Conservation (phyloP, 2,329 filamentous ascomycete genomes). For the Trichoderma hamatum region DNA sequence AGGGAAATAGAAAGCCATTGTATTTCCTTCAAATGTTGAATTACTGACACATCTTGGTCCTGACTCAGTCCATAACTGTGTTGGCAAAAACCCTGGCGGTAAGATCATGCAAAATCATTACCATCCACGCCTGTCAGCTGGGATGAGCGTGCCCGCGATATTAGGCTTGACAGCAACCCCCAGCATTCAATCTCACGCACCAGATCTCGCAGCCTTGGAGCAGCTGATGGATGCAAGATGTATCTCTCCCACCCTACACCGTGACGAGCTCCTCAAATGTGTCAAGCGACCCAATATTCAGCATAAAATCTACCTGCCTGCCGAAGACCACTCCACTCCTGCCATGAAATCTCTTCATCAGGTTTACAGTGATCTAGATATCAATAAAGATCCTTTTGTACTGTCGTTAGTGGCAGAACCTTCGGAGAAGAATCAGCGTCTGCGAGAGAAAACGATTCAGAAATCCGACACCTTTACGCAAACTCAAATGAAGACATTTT, state of each 20-base stretch:
- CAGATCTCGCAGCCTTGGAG: conserved; percentile 66
- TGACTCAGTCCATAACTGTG: conserved; percentile 72
- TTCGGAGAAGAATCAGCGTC: conserved; percentile 45
- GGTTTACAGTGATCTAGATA: conserved; percentile 52
- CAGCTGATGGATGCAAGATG: conserved; percentile 69
- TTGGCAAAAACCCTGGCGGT: conserved; percentile 63
- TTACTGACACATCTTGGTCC: conserved; percentile 17
- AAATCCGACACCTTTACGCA: conserved; percentile 55
- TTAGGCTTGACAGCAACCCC: conserved; percentile 83
- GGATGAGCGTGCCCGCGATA: conserved; percentile 61
- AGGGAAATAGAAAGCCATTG: background rate
- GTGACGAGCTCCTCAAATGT: conserved; percentile 68
- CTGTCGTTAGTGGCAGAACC: conserved; percentile 48
- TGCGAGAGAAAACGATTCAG: conserved; percentile 45
- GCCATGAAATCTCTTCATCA: conserved; percentile 50
- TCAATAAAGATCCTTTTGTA: conserved; percentile 64
- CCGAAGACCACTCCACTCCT: conserved; percentile 32
- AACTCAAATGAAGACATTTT: conserved; percentile 59
- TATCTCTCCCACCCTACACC: conserved; percentile 67
- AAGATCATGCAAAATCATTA: conserved; percentile 77
- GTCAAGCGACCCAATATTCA: conserved; percentile 67
- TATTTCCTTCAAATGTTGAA: background rate
- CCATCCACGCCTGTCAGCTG: conserved; percentile 48
- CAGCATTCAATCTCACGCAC: conserved; percentile 60
- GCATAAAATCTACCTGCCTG: conserved; percentile 39